Conservation (phyloP, 768 basidiomycete species). For the Podaxis sp. region DNA sequence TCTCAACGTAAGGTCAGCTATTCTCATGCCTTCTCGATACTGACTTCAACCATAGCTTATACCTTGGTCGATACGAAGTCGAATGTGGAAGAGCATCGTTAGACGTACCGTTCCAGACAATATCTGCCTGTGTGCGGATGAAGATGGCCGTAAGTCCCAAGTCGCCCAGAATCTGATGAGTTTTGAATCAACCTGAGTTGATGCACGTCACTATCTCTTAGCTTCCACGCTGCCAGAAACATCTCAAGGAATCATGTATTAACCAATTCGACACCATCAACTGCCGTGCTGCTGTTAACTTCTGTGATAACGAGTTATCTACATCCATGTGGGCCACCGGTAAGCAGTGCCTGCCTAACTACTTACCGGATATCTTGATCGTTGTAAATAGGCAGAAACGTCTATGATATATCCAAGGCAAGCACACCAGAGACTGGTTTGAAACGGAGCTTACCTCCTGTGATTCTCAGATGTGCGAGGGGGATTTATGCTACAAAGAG, state of each 20-base stretch:
- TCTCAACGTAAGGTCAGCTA: conserved; percentile 31
- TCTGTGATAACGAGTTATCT: conserved; percentile 58
- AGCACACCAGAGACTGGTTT: not conserved
- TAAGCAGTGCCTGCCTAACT: conserved; percentile 20
- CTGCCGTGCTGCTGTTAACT: conserved; percentile 62
- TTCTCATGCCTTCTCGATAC: not conserved
- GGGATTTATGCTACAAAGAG: conserved; percentile 32
- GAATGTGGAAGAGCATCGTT: conserved; percentile 58
- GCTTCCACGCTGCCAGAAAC: conserved; percentile 65
- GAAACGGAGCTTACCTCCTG: not conserved
- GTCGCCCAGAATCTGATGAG: conserved; percentile 11
- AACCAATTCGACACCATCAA: conserved; percentile 61
- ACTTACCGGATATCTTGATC: not conserved
- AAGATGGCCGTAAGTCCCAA: conserved; percentile 46
- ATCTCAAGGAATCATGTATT: conserved; percentile 55
- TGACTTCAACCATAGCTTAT: conserved; percentile 23
- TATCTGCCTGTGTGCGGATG: conserved; percentile 56
- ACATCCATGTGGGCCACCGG: conserved; percentile 39
- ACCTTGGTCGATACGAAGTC: conserved; percentile 49
- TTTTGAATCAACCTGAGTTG: not conserved
- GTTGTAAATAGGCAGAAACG: conserved; percentile 33
- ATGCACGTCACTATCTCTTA: conserved; percentile 17
- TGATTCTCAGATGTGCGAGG: conserved; percentile 31
- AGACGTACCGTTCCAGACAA: conserved; percentile 47
- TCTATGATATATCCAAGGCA: conserved; percentile 56